Evolutionary conservation across 2,329 filamentous ascomycete species (phyloP), one percentile per base, ranked within the genome.

Genomic region (Monosporascus sp.): DNA sequence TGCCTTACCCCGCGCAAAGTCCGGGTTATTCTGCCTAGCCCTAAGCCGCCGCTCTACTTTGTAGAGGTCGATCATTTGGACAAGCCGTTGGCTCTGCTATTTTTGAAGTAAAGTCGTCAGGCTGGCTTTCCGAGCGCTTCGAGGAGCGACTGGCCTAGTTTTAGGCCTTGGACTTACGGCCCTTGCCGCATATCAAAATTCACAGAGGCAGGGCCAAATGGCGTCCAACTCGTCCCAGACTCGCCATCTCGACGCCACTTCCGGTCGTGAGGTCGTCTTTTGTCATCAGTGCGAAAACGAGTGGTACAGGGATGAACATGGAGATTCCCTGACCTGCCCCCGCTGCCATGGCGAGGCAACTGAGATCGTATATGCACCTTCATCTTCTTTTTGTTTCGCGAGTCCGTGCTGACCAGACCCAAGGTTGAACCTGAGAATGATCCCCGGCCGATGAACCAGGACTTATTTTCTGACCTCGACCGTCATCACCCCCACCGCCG

Each of bases 251-350:
- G 78, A 81, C 66, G 76, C 77, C 58, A 72, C 70, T 22, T 63
- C 69, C 5, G 73, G 72, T 57, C 78, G 83, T 58, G 89, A 96
- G 66, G 82, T 93, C 59, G 86, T 97, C 51, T 95, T 81, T 70
- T 99, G 94, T 71, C 91, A 97, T 71, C 74, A 79, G 55, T 97
- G 94, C 73, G 70, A 80, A 50, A 74, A 88, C 58, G 87, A 96
- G 69, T 97, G 91, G 91, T 89, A 87, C 65, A 78, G 83, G 55
- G 82, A 89, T 55, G 80, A 88, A 58, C 77, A 80, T 59, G 85
- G 73, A 7, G 40, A 44, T 50, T 55, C 80, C 26, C 72, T 96
- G 57, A 74, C 73, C 17, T 99, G 94, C 67, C 91, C 91, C 17
- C 70, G 74, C n/a, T 99, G 94, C 68, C 68, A 78, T 4, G 84